Percentiles rank a stretch among this genome's conserved stretches.
phyloP scores from a whole-genome alignment of 2,329 filamentous ascomycete species.

The Aspergillus japonicus region DNA sequence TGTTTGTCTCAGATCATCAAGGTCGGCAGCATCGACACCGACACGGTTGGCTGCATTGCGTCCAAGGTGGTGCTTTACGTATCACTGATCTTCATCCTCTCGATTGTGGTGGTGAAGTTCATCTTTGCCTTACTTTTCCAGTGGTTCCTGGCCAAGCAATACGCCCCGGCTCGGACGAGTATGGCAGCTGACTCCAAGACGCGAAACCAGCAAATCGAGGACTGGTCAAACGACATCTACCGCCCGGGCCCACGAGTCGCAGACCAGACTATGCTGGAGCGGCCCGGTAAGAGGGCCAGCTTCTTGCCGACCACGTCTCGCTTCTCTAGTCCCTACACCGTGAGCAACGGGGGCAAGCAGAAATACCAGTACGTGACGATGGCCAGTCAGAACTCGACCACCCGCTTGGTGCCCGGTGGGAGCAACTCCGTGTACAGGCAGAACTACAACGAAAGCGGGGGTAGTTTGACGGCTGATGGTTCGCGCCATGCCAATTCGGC shows the following conservation, averaged over 20 bases:
- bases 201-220: conserved; percentile 89
- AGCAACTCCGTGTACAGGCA: conserved; percentile 66
- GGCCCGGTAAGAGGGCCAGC: conserved; percentile 75
- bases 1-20: conserved; percentile 94
- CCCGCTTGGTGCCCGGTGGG: conserved; percentile 62
- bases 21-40: conserved; percentile 92
- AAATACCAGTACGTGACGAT: conserved; percentile 78
- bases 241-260: conserved; percentile 79
- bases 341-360: conserved; percentile 60
- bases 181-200: conserved; percentile 78
- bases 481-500: conserved; percentile 41
- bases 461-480: conserved; percentile 52
- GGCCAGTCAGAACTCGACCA: conserved; percentile 80
- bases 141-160: conserved; percentile 89
- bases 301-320: conserved; percentile 92
- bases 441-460: conserved; percentile 55
- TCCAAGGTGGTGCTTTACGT: conserved; percentile 96
- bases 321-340: conserved; percentile 86
- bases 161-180: conserved; percentile 80
- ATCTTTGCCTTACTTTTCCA: conserved; percentile 87
- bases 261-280: conserved; percentile 70
- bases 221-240: conserved; percentile 98
- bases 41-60: conserved; percentile 94
- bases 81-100: conserved; percentile 84
- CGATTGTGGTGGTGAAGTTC: conserved; percentile 84